Conservation (phyloP, 192 early-diverging fungal genomes). For the Entrophospora sp. region DNA sequence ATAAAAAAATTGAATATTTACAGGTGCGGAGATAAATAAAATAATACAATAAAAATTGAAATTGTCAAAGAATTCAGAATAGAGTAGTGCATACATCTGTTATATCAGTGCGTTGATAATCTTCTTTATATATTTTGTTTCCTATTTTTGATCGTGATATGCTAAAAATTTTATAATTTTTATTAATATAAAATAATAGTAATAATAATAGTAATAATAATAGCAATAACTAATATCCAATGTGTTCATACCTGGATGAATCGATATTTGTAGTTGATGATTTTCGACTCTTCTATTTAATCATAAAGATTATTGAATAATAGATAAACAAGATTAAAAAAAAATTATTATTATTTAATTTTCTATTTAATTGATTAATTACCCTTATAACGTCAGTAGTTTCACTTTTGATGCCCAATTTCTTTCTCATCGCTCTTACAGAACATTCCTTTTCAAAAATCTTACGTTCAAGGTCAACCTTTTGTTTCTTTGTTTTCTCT, state of each 20-base stretch:
- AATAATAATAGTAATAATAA: background rate
- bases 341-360: no score
- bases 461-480: slow-evolving; percentile 62
- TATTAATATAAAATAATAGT: background rate
- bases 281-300: slow-evolving; percentile 34
- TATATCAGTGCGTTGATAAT: background rate
- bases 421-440: slow-evolving; percentile 54
- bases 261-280: slow-evolving; percentile 26
- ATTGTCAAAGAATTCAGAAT: no score
- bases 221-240: background rate
- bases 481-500: slow-evolving; percentile 68
- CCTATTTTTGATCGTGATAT: slow-evolving; percentile 57
- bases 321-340: background rate
- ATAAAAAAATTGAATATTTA: background rate
- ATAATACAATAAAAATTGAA: background rate
- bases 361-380: background rate
- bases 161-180: slow-evolving; percentile 15
- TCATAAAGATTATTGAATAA: slow-evolving; percentile 33
- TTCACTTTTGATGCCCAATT: slow-evolving; percentile 61
- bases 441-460: slow-evolving; percentile 63
- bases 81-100: background rate
- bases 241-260: slow-evolving; percentile 26
- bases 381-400: background rate
- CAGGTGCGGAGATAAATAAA: background rate
- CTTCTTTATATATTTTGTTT: slow-evolving; percentile 40